Evolutionary conservation across 2,329 filamentous ascomycete genomes (phyloP).

Genomic region (Pseudopyrenochaeta lycopersici): DNA sequence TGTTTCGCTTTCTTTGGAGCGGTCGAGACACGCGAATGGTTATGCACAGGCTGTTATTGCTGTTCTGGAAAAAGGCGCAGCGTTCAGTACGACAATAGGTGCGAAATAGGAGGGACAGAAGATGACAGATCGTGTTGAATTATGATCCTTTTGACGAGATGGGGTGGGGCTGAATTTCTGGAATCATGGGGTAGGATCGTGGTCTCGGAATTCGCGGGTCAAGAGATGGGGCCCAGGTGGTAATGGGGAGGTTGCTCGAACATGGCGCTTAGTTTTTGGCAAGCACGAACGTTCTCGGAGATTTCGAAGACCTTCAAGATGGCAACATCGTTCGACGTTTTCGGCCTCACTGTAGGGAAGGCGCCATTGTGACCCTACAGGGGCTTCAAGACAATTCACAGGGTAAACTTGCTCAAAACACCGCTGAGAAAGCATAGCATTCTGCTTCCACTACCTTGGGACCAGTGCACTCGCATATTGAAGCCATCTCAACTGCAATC

Average conservation of each 20-base stretch:
- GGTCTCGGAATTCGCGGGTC: background rate
- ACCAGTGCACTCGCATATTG: too few species aligned
- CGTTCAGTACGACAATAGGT: background rate
- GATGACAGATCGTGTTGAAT: background rate
- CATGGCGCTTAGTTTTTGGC: background rate
- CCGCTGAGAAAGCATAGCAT: too few species aligned
- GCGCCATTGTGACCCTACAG: background rate
- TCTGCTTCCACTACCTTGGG: too few species aligned
- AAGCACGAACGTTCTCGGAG: background rate
- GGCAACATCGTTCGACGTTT: background rate
- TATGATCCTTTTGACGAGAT: background rate
- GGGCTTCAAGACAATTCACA: background rate
- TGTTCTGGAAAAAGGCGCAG: conserved; percentile 3
- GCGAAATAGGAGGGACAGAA: background rate
- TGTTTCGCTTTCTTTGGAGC: conserved; percentile 14
- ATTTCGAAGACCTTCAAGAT: background rate
- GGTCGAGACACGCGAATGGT: conserved; percentile 13
- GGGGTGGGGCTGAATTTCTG: background rate
- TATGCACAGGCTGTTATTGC: conserved; percentile 10
- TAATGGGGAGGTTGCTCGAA: background rate
- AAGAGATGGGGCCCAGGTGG: background rate
- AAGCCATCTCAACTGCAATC: too few species aligned
- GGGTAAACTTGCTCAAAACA: too few species aligned
- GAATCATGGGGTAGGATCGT: background rate
- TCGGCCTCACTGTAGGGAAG: background rate